Percentiles rank a stretch among this genome's conserved stretches.
These are phyloP conservation scores for Fusarium kyushuense DNA, from an alignment of 2,329 filamentous ascomycete genomes.

Conservation along the genomic window DNA sequence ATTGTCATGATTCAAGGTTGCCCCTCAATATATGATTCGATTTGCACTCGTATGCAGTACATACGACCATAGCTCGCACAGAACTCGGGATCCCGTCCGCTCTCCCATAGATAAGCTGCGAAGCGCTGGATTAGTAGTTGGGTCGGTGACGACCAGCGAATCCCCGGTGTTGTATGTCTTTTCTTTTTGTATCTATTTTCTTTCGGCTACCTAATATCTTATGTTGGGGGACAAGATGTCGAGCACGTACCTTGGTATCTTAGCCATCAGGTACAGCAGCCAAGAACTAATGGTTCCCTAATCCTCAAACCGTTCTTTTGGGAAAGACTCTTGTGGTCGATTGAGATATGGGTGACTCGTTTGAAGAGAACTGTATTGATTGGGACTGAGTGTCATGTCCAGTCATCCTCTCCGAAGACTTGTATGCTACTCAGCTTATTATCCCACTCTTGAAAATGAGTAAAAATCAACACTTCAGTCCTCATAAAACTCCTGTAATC, in stretches of 20 bases:
- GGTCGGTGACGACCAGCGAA: slow-evolving; percentile 13
- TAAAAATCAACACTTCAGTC: not conserved
- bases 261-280: not conserved
- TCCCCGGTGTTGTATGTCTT: slow-evolving; percentile 18
- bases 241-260: not conserved
- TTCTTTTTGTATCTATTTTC: not conserved
- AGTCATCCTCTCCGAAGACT: not conserved
- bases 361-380: too few relatives aligned
- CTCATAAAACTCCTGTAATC: too few relatives aligned
- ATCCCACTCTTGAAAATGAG: not conserved
- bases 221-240: not conserved
- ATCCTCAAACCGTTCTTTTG: too few relatives aligned
- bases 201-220: not conserved
- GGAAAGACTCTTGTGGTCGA: not conserved
- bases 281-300: not conserved
- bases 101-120: slow-evolving; percentile 14
- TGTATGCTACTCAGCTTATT: too few relatives aligned
- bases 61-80: slow-evolving; percentile 24
- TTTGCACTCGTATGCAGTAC: not conserved
- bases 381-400: not conserved
- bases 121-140: slow-evolving; percentile 6
- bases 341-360: too few relatives aligned
- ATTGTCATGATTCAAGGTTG: not conserved
- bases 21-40: not conserved
- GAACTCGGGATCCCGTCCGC: slow-evolving; percentile 21